phyloP scores from a whole-genome alignment of 768 basidiomycete species.

The Pholiota conissans region DNA sequence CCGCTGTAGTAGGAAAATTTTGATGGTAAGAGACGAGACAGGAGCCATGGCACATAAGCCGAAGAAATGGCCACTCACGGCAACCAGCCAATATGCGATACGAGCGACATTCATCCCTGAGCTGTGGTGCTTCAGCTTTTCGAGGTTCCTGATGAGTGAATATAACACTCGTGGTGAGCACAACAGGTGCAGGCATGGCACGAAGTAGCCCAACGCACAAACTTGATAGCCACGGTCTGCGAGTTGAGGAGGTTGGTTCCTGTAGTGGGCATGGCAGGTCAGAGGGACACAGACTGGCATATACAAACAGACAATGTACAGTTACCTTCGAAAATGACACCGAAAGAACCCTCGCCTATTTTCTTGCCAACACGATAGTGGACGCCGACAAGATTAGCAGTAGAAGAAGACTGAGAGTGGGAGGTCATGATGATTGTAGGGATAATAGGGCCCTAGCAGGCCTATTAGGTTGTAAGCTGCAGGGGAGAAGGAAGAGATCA shows the following conservation, averaged over 20 bases:
- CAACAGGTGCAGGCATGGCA: constrained; percentile 3
- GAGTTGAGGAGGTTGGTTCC: constrained; percentile 98
- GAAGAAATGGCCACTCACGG: constrained; percentile 53
- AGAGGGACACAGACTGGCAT: neutral
- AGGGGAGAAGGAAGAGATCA: constrained; percentile 28
- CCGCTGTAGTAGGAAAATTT: constrained; percentile 52
- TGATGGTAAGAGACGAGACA: constrained; percentile 6
- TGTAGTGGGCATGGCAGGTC: constrained; percentile 29
- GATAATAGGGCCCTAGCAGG: constrained; percentile 21
- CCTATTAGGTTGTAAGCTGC: constrained; percentile 22
- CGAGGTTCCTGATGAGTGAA: constrained; percentile 65
- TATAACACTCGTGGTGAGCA: constrained; percentile 8
- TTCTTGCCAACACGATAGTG: constrained; percentile 98
- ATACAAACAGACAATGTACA: neutral
- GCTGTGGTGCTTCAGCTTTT: constrained; percentile 95
- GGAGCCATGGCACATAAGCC: constrained; percentile 9
- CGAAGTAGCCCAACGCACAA: constrained; percentile 62
- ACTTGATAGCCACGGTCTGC: constrained; percentile 99
- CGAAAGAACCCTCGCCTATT: constrained; percentile 98
- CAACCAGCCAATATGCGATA: constrained; percentile 91
- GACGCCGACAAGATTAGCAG: constrained; percentile 85
- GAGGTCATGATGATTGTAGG: constrained; percentile 45
- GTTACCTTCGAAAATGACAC: constrained; percentile 91
- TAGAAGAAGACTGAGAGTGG: constrained; percentile 58
- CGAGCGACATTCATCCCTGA: constrained; percentile 97